phyloP scores from a whole-genome alignment of 2,329 filamentous ascomycete species.

The Fusarium sp. region DNA sequence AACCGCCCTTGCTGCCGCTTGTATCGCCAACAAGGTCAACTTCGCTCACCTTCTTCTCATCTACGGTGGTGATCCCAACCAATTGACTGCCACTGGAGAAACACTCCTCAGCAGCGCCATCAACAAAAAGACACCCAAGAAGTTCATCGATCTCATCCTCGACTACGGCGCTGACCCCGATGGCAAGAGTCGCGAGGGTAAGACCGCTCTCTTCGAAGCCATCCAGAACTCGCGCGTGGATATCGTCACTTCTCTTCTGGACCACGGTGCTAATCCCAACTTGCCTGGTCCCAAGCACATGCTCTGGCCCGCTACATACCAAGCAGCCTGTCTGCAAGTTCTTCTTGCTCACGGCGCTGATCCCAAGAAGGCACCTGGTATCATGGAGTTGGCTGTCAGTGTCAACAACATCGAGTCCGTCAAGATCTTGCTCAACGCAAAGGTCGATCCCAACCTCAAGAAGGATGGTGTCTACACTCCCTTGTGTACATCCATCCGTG shows the following conservation, averaged over 20 bases:
- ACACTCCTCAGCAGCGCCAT: slow-evolving; percentile 71
- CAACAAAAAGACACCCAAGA: slow-evolving; percentile 65
- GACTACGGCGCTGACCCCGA: slow-evolving; percentile 70
- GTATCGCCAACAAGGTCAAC: slow-evolving; percentile 63
- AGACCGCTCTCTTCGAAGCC: slow-evolving; percentile 71
- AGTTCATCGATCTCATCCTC: slow-evolving; percentile 68
- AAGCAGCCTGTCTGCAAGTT: slow-evolving; percentile 67
- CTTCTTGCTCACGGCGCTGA: slow-evolving; percentile 70
- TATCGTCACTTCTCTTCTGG: slow-evolving; percentile 60
- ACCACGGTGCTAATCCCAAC: slow-evolving; percentile 74
- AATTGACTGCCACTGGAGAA: slow-evolving; percentile 65
- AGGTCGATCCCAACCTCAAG: slow-evolving; percentile 69
- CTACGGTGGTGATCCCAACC: slow-evolving; percentile 69
- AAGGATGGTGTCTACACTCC: slow-evolving; percentile 76
- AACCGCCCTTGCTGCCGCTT: slow-evolving; percentile 64
- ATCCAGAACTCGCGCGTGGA: slow-evolving; percentile 67
- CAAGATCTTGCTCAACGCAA: slow-evolving; percentile 65
- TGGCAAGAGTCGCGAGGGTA: slow-evolving; percentile 68
- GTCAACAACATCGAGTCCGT: slow-evolving; percentile 73
- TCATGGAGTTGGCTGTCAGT: slow-evolving; percentile 70
- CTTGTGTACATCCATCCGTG: slow-evolving; percentile 74
- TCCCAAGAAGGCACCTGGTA: slow-evolving; percentile 67
- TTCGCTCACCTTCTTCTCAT: slow-evolving; percentile 70
- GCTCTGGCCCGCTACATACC: slow-evolving; percentile 72
- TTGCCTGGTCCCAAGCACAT: slow-evolving; percentile 76